Percentiles rank a stretch among this genome's conserved stretches.
Evolutionary conservation across 148 eudicot species (phyloP).

Genomic region (Nyssa sinensis): DNA sequence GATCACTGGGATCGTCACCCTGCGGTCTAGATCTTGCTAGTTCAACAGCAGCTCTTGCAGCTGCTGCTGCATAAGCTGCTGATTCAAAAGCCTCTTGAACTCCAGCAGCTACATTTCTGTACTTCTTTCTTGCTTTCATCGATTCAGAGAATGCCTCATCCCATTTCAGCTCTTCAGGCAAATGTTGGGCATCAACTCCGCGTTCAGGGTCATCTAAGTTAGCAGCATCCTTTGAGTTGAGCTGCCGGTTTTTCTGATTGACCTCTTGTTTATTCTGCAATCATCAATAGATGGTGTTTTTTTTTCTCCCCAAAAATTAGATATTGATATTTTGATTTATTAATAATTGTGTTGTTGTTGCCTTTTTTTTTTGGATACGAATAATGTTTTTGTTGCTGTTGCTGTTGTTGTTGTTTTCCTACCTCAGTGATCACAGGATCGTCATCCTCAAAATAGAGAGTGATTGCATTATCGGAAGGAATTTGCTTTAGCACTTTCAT

Average conservation of each 20-base stretch:
- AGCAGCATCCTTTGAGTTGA: slow-evolving; percentile 1
- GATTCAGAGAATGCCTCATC: slow-evolving; percentile 16
- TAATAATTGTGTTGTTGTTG: no score
- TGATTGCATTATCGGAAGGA: slow-evolving; percentile 36
- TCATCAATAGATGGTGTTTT: slow-evolving; percentile 5
- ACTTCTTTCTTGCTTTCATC: slow-evolving; percentile 13
- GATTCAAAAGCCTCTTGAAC: slow-evolving; percentile 21
- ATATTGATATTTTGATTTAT: no score
- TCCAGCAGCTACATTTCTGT: slow-evolving; percentile 5
- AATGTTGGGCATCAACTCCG: background rate
- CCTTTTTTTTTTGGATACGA: no score
- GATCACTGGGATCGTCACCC: slow-evolving; percentile 28
- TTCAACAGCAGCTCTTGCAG: slow-evolving; percentile 76
- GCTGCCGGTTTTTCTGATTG: slow-evolving; percentile 12
- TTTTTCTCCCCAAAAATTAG: no score
- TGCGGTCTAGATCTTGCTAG: slow-evolving; percentile 45
- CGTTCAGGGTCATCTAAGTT: background rate
- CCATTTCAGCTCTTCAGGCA: background rate
- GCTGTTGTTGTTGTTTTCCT: background rate
- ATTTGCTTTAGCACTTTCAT: slow-evolving; percentile 36
- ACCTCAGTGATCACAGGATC: slow-evolving; percentile 13
- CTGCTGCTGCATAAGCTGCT: slow-evolving; percentile 60
- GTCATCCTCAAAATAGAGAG: slow-evolving; percentile 21
- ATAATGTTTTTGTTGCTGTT: background rate
- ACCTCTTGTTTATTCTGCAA: slow-evolving; percentile 19